phyloP scores from a whole-genome alignment of 805 yeast genomes.

The Cyberlindnera amylophila region DNA sequence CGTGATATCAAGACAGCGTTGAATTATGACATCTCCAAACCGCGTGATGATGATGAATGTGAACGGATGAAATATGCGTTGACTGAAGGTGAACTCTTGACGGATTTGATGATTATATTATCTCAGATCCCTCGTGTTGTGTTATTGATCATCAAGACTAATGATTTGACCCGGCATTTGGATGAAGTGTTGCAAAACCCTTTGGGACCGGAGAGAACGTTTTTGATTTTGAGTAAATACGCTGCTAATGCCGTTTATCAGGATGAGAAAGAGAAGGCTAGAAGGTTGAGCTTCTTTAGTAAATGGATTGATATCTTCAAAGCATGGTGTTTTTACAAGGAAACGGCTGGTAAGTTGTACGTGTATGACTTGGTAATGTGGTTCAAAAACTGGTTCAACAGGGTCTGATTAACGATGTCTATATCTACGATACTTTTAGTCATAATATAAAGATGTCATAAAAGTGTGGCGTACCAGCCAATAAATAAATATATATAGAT shows the following conservation, averaged over 20 bases:
- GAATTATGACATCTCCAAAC: conserved; percentile 53
- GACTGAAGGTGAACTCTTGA: conserved; percentile 57
- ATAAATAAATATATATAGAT: too few relatives aligned
- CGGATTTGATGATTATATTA: conserved; percentile 74
- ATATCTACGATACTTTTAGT: too few relatives aligned
- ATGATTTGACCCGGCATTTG: conserved; percentile 83
- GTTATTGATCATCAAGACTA: conserved; percentile 82
- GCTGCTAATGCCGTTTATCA: conserved; percentile 77
- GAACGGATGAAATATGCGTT: conserved; percentile 61
- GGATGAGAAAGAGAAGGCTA: conserved; percentile 49
- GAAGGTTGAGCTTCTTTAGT: conserved; percentile 3
- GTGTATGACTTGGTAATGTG: conserved; percentile 19
- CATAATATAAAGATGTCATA: too few relatives aligned
- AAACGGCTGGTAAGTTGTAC: conserved; percentile 16
- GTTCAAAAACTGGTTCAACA: conserved; percentile 14
- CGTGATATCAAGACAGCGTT: conserved; percentile 78
- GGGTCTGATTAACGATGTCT: neutral
- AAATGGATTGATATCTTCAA: conserved; percentile 28
- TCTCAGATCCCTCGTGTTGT: conserved; percentile 83
- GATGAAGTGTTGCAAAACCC: conserved; percentile 84
- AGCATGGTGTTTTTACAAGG: conserved; percentile 18
- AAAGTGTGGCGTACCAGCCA: too few relatives aligned
- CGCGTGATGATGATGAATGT: conserved; percentile 61
- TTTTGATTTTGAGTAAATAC: conserved; percentile 83
- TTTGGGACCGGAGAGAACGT: conserved; percentile 82